Evolutionary conservation across 805 yeast genomes (phyloP), one percentile per base, ranked within the genome.

Genomic region (Suhomyces sp.): DNA sequence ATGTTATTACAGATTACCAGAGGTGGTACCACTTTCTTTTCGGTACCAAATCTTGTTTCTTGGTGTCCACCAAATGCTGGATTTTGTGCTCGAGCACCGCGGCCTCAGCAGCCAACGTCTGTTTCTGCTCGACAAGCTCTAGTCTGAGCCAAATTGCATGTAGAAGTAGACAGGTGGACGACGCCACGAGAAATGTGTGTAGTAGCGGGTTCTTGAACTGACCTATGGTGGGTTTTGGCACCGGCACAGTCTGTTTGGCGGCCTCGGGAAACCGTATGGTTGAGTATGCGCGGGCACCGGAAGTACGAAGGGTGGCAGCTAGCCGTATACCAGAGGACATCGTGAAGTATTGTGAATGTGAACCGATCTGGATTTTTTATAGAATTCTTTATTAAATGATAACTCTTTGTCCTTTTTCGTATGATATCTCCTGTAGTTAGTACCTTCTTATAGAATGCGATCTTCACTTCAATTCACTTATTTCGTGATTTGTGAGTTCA

Each of bases 181-280:
- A 69, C 4, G 78, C 76, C 27, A 75, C 54, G 24, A 75, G 63
- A 48, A 75, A 72, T 2, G 71, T 62, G 58, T 75, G 73, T 41
- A 70, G 60, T 29, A 73, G 57, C 3, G 79, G 76, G 51, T 60
- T 61, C 40, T 62, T 66, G 61, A 75, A 75, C 55, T 75, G 73
- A 19, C 69, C 57, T 21, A 75, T 48, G 21, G 51, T 60, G 6
- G 78, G 78, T 50, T 68, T 69, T 9, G 48, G 31, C 35, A 9
- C 41, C 6, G 31, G 25, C 9, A 40, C 9, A 31, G 15, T 31
- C 17, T 27, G 31, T 4, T 31, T 31, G 35, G 35, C 35, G 9
- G 35, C 10, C 40, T 27, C 47, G 3, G 48, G 48, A 33, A 46
- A 46, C 27, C 41, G 33, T 19, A 43, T 48, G 17, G 43, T 43